A percentile compares a stretch with the other conserved stretches of the same genome.
Conservation (phyloP, 192 early-diverging fungal species). For the Obelidium mucronatum region DNA sequence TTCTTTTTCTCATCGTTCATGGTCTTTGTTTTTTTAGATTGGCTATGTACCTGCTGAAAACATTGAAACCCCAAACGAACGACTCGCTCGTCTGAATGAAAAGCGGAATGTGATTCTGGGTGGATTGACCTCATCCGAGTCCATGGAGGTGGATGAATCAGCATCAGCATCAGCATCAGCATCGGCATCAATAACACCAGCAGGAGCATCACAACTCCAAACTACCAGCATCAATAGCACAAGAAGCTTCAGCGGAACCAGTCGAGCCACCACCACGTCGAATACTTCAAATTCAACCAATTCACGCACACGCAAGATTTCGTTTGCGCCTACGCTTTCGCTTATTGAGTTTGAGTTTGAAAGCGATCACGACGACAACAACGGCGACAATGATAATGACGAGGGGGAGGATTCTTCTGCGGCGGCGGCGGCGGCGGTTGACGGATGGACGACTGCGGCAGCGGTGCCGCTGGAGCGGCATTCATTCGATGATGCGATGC, state of each 20-base stretch:
- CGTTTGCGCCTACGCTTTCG: neutral
- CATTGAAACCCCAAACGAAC: conserved; percentile 84
- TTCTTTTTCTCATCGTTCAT: neutral
- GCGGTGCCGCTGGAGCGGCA: too few species aligned
- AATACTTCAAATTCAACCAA: neutral
- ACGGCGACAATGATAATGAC: neutral
- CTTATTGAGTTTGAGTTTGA: neutral
- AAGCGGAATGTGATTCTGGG: conserved; percentile 66
- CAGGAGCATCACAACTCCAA: too few species aligned
- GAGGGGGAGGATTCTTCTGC: too few species aligned
- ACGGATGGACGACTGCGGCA: too few species aligned
- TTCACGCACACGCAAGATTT: neutral
- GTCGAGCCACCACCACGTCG: neutral
- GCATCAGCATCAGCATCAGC: too few species aligned
- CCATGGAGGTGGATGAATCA: too few species aligned
- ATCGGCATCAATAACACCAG: too few species aligned
- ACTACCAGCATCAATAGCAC: too few species aligned
- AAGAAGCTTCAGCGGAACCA: too few species aligned
- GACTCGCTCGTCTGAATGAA: conserved; percentile 79
- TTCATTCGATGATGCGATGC: too few species aligned
- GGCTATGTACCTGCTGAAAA: conserved; percentile 93
- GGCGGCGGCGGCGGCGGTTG: too few species aligned
- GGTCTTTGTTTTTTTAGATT: conserved; percentile 50
- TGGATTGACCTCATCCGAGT: neutral
- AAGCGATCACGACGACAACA: neutral